These are phyloP conservation scores for Lathyrus aphaca DNA, from an alignment of 306 rosid genomes.

Conservation along the genomic window DNA sequence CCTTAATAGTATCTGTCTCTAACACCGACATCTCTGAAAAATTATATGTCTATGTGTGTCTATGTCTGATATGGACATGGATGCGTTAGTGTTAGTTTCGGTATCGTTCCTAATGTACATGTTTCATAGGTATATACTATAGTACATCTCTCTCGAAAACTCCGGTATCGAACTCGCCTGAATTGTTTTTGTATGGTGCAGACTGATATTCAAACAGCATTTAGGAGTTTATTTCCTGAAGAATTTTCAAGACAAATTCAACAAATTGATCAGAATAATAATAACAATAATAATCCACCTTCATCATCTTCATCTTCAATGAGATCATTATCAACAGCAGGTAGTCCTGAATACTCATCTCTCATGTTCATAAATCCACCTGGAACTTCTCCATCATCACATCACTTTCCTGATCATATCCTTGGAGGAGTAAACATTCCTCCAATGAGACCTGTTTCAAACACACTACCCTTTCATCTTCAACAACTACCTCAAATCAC, in stretches of 20 bases:
- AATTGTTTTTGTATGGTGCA: conserved; percentile 10
- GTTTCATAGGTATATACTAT: too few species aligned
- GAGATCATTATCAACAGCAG: conserved; percentile 70
- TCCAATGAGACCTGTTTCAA: conserved; percentile 41
- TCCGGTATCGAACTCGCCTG: too few species aligned
- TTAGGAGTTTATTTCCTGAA: conserved; percentile 57
- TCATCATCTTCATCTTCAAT: conserved; percentile 86
- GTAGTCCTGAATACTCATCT: conserved; percentile 74
- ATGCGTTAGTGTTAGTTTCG: too few species aligned
- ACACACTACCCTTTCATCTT: conserved; percentile 15
- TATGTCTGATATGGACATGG: too few species aligned
- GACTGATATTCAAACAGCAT: conserved; percentile 58
- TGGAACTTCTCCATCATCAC: conserved; percentile 39
- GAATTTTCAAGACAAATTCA: conserved; percentile 46
- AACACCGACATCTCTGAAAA: too few species aligned
- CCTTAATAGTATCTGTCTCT: not conserved
- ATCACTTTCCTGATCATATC: conserved; percentile 38
- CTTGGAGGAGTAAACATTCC: conserved; percentile 30
- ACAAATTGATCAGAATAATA: conserved; percentile 43
- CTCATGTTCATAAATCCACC: conserved; percentile 56
- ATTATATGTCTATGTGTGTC: too few species aligned
- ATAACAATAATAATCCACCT: conserved; percentile 53
- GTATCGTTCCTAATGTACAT: too few species aligned
- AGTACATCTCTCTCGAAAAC: too few species aligned
- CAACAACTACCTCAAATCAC: conserved; percentile 49